Base-by-base conservation (phyloP, 164 flowering plant species). In the Magnolia sinica region DNA sequence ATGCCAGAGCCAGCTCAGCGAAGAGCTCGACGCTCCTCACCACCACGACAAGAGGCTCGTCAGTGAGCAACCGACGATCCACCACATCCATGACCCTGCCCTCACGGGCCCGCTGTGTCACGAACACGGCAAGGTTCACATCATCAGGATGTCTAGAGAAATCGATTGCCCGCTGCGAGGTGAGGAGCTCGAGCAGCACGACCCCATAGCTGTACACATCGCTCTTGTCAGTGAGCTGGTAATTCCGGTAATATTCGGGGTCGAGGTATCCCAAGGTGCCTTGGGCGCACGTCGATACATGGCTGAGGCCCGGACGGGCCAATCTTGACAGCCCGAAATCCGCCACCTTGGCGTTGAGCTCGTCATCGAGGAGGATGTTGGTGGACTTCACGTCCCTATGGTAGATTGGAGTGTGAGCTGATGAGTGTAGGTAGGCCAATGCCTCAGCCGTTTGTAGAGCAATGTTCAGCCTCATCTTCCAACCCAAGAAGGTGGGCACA, bases 251-350 rank as follows among this genome's bases (percentile, higher is more conserved):
- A 81, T 90, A 90, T 58, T 89, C 95, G 1, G 95, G 95, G 64
- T 91, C 95, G 55, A 91, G 79, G 80, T 89, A 91, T 16, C 95
- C 95, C 2, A 91, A 20, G n/a, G 95, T 89, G 50, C 95, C 93
- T 68, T 89, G 91, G 11, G 90, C 93, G 77, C 89, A 88, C 16
- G 95, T 91, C 31, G 93, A 86, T 2, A 88, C 86, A 71, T 91
- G 95, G 73, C 89, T 89, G 63, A 87, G 77, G 4, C 90, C 95
- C 0, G 89, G 89, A 0, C n/a, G 49, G 78, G 88, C 92, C 78
- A 89, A 76, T 77, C 92, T 83, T 2, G 93, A 91, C 7, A 88
- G 80, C 50, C 92, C 93, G 73, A 91, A 91, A 82, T 91, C 95
- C 2, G 92, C 67, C 29, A 91, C 90, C 82, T 88, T 91, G 1